Evolutionary conservation across 805 yeast genomes (phyloP), one percentile per base, ranked within the genome.

Genomic region (Candida khao-thaluensis): DNA sequence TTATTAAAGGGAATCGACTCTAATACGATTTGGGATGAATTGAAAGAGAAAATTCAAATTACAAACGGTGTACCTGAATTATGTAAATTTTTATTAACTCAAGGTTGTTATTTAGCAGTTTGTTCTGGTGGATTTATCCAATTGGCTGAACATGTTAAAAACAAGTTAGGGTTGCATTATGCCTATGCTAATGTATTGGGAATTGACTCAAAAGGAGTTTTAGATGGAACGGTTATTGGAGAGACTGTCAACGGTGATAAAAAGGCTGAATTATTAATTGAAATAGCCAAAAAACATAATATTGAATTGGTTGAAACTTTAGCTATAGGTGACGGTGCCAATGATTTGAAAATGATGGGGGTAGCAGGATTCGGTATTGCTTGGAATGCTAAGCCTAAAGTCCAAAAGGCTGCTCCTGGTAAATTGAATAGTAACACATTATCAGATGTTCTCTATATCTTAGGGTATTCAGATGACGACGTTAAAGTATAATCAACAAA

Each of bases 251-350:
- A 93, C 61, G 96, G 96, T 5, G 72, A 73, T 15, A 79, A 76
- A 48, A 93, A 93, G 61, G 95, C 95, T 2, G 74, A 77, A 38
- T 71, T 91, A 11, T 66, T 93, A 33, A 60, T 70, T 33, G 74
- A 78, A 45, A 73, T 86, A 22, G 83, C 91, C 1, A 49, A 59
- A 4, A 72, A 71, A 28, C 82, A 80, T 47, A 60, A 60, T 8
- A 66, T 85, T 24, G 76, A 74, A 16, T 63, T 78, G 8, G 57
- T 57, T 30, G 56, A 70, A 3, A 81, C 82, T 1, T 82, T 85
- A 32, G 96, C 96, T 35, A 85, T 91, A 26, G 98, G 98, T 25
- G 98, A 93, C 58, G 99, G 99, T 26, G 96, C 98, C 17, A 93
- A 93, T 54, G 99, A 93, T 64, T 68, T 93, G 55, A 76, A 77